Percentiles rank a stretch among this genome's conserved stretches.
Evolutionary conservation across 1,284 basidiomycete genomes (phyloP).

Genomic region (Laetiporus sulphureus): DNA sequence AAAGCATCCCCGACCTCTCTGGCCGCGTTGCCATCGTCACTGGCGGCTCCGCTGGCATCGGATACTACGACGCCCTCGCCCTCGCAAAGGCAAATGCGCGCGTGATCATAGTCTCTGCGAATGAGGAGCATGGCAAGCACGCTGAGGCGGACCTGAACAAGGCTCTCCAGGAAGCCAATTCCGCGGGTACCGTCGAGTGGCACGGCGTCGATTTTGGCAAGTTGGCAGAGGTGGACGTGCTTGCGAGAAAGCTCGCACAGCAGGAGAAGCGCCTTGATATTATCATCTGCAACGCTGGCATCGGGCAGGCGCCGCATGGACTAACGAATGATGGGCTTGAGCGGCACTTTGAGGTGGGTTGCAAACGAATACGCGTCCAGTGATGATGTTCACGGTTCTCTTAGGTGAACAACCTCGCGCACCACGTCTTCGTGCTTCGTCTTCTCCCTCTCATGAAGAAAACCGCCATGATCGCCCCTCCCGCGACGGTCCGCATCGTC

Average conservation of each 20-base stretch:
- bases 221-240: conserved; percentile 20
- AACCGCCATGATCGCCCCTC: conserved; percentile 18
- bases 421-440: conserved; percentile 23
- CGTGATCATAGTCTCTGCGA: conserved; percentile 25
- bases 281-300: conserved; percentile 25
- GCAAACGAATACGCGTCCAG: not conserved
- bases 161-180: conserved; percentile 66
- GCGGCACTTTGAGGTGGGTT: conserved; percentile 21
- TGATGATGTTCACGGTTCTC: not conserved
- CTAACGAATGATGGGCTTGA: conserved; percentile 24
- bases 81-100: conserved; percentile 20
- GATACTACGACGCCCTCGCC: conserved; percentile 23
- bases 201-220: conserved; percentile 20
- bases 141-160: conserved; percentile 29
- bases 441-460: conserved; percentile 25
- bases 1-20: conserved; percentile 14
- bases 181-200: conserved; percentile 32
- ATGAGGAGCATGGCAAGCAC: conserved; percentile 21
- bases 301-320: conserved; percentile 24
- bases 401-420: conserved; percentile 26
- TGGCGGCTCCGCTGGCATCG: conserved; percentile 23
- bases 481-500: conserved; percentile 24
- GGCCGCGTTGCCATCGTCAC: conserved; percentile 27
- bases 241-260: conserved; percentile 19
- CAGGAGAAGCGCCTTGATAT: conserved; percentile 23